Conservation (phyloP, 352 stramenopile genomes). For the Phytophthora agathidicida region DNA sequence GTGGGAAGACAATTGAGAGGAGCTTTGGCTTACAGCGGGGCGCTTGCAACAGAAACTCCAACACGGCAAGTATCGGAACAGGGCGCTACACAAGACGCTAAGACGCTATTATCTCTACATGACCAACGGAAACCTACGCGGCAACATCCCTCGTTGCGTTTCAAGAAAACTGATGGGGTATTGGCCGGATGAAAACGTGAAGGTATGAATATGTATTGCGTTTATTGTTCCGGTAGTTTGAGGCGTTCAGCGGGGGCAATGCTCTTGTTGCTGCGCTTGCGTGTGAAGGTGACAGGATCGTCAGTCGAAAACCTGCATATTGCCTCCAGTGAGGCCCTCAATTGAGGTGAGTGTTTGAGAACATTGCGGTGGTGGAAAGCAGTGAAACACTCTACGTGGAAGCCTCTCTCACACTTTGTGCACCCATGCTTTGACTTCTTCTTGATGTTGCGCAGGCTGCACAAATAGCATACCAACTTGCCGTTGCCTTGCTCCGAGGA, state of each 20-base stretch:
- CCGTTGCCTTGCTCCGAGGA: constrained; percentile 8
- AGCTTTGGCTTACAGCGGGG: neutral
- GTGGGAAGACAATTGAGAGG: neutral
- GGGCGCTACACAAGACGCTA: neutral
- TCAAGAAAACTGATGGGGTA: neutral
- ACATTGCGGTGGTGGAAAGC: constrained; percentile 8
- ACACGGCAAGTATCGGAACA: neutral
- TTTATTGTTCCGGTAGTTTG: constrained; percentile 4
- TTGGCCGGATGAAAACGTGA: neutral
- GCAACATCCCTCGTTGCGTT: neutral
- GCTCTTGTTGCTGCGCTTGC: constrained; percentile 1
- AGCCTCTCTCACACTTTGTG: constrained; percentile 13
- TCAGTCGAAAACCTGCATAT: neutral
- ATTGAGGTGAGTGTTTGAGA: constrained; percentile 6
- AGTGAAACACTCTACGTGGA: constrained; percentile 19
- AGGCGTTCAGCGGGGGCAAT: constrained; percentile 4
- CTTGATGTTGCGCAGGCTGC: constrained; percentile 5
- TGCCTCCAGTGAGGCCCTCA: neutral
- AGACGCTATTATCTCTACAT: neutral
- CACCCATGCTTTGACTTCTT: constrained; percentile 13
- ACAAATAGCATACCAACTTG: constrained; percentile 11
- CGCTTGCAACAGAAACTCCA: neutral
- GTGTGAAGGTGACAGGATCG: neutral
- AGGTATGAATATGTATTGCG: constrained; percentile 6
- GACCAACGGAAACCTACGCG: neutral